Base-by-base conservation (phyloP, 2,329 filamentous ascomycete species). In the Botryotinia calthae region DNA sequence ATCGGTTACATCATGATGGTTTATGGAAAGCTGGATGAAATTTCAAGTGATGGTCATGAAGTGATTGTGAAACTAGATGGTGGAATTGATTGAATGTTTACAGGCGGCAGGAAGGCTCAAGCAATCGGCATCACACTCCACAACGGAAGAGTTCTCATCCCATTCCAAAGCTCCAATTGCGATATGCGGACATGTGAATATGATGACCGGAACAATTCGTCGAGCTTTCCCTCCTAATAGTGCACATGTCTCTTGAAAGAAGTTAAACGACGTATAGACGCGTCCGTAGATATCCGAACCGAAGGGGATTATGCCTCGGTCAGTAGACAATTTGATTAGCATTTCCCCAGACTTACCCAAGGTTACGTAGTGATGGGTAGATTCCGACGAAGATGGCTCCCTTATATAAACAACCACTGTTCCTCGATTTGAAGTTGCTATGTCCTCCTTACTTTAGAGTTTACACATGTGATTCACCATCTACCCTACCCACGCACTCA, bases 1-100 rank as follows among this genome's bases (percentile, higher is more conserved):
- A 67, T 67, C 65, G 34, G 48, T 67, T 67, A 25, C 65, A 67
- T 56, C 64, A 67, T 42, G 34, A 54, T 56, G 16, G 25, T 28
- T 56, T 67, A 20, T 18, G 18, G 25, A 51, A 20, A 54, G 42
- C 7, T 42, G 16, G 64, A 67, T 9, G 48, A 48, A n/a, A 4
- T 42, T 22, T 3, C 16, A n/a, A 56, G 65, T 67, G 65, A 67
- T 31, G 65, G 48, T 16, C 25, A 16, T 51, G 65, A 67, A 67
- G 18, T 67, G 46, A 42, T 67, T 16, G 28, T 67, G 65, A 67
- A 34, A 56, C 48, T 42, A 22, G 48, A 67, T 18, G 37, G 48
- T 67, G 65, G 65, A 42, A 34, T 42, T 5, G 25, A 28, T 56
- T 56, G 65, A 42, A 16, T 31, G 9, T 56, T 42, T 9, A 40